Percentiles rank a stretch among this genome's conserved stretches.
Evolutionary conservation across 495 filamentous ascomycete genomes (phyloP).

Genomic region (Trichoderma erinaceum): DNA sequence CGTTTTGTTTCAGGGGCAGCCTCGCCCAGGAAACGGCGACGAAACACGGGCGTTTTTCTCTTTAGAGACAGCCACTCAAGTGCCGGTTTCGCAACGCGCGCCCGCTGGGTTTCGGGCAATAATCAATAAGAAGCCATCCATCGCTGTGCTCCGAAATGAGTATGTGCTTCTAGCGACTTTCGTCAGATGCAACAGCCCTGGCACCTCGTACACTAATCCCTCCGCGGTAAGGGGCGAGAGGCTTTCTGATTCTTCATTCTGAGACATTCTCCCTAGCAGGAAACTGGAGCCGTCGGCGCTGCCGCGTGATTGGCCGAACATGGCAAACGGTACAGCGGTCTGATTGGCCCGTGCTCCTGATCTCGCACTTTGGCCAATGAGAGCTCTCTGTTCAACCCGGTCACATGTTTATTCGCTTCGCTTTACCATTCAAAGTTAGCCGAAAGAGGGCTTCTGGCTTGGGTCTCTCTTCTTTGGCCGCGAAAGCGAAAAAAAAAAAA

Average conservation of each 20-base stretch:
- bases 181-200: neutral
- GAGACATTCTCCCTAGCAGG: constrained; percentile 4
- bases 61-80: too few species aligned
- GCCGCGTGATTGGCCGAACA: neutral
- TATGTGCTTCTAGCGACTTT: neutral
- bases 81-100: neutral
- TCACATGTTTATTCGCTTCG: constrained; percentile 3
- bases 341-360: neutral
- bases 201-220: constrained; percentile 2
- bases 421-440: neutral
- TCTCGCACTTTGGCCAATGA: neutral
- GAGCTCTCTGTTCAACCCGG: neutral
- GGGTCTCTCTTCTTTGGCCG: neutral
- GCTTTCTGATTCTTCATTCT: neutral
- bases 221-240: neutral
- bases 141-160: neutral
- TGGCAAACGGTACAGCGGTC: neutral
- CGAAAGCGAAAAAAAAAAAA: neutral
- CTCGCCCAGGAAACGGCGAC: too few species aligned
- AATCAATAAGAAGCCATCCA: too few species aligned
- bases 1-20: neutral
- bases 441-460: neutral
- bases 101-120: neutral
- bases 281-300: neutral
- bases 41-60: too few species aligned